These are phyloP conservation scores for Tuber aestivum DNA, from an alignment of 495 filamentous ascomycete genomes.

Conservation along the genomic window DNA sequence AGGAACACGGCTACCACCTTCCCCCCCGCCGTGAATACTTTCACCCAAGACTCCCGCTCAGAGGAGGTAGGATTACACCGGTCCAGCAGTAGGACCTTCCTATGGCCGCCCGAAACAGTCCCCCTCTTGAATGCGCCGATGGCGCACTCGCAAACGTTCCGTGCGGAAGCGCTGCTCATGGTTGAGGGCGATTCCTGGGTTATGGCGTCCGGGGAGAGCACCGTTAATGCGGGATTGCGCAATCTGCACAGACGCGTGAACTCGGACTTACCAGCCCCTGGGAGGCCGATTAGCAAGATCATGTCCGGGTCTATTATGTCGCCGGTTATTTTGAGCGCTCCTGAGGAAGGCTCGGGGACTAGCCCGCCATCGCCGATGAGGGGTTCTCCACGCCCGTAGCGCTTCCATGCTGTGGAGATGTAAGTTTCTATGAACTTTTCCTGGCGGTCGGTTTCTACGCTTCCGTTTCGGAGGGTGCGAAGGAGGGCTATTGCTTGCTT, in stretches of 20 bases:
- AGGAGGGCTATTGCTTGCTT: slow-evolving; percentile 6
- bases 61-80: slow-evolving; percentile 23
- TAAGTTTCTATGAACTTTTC: slow-evolving; percentile 24
- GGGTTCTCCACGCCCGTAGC: slow-evolving; percentile 7
- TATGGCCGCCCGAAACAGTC: background rate
- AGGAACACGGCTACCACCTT: slow-evolving; percentile 21
- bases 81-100: slow-evolving; percentile 21
- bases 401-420: slow-evolving; percentile 27
- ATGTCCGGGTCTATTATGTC: slow-evolving; percentile 12
- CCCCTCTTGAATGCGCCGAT: slow-evolving; percentile 12
- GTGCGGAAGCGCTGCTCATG: slow-evolving; percentile 5
- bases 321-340: slow-evolving; percentile 9
- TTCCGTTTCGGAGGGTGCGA: slow-evolving; percentile 15
- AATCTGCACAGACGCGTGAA: slow-evolving; percentile 14
- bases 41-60: slow-evolving; percentile 13
- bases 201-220: slow-evolving; percentile 17
- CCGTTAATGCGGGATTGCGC: slow-evolving; percentile 8
- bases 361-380: slow-evolving; percentile 16
- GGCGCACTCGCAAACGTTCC: slow-evolving; percentile 11
- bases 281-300: slow-evolving; percentile 20
- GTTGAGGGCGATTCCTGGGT: background rate
- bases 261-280: slow-evolving; percentile 20
- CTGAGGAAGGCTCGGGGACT: background rate
- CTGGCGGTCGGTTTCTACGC: slow-evolving; percentile 25
- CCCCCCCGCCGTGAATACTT: slow-evolving; percentile 1